phyloP scores from a whole-genome alignment of 2,329 filamentous ascomycete genomes.

The Penicillium frequentans region DNA sequence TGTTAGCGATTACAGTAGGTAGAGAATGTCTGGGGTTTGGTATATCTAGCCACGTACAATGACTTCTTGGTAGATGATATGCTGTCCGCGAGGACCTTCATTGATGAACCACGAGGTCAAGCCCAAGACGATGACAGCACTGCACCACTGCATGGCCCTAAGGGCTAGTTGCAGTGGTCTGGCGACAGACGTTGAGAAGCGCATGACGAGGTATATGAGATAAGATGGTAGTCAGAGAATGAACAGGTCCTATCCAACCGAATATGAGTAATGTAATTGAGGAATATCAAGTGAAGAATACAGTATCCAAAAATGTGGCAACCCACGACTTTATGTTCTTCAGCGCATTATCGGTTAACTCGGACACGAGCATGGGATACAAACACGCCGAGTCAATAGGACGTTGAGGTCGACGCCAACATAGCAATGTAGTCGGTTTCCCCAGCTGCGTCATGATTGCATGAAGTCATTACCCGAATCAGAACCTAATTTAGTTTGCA shows the following conservation, averaged over 20 bases:
- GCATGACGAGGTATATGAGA: slow-evolving; percentile 10
- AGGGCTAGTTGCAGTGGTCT: slow-evolving; percentile 33
- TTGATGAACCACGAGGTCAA: slow-evolving; percentile 23
- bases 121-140: slow-evolving; percentile 25
- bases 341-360: neutral
- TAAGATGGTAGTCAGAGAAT: too few relatives aligned
- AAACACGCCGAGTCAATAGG: slow-evolving; percentile 9
- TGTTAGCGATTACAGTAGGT: neutral
- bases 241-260: neutral
- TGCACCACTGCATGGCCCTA: slow-evolving; percentile 21
- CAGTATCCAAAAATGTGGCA: neutral
- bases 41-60: slow-evolving; percentile 20
- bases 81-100: slow-evolving; percentile 15
- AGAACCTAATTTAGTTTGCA: neutral
- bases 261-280: neutral
- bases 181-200: slow-evolving; percentile 25
- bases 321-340: neutral
- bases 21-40: neutral
- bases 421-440: slow-evolving; percentile 7
- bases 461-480: slow-evolving; percentile 21
- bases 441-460: slow-evolving; percentile 34
- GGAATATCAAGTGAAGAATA: neutral
- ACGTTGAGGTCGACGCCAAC: neutral
- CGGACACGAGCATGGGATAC: slow-evolving; percentile 7
- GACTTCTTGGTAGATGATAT: slow-evolving; percentile 25